Evolutionary conservation across 78 protist genomes (phyloP), one percentile per base, ranked within the genome.

Genomic region (Creolimax fragrantissima): DNA sequence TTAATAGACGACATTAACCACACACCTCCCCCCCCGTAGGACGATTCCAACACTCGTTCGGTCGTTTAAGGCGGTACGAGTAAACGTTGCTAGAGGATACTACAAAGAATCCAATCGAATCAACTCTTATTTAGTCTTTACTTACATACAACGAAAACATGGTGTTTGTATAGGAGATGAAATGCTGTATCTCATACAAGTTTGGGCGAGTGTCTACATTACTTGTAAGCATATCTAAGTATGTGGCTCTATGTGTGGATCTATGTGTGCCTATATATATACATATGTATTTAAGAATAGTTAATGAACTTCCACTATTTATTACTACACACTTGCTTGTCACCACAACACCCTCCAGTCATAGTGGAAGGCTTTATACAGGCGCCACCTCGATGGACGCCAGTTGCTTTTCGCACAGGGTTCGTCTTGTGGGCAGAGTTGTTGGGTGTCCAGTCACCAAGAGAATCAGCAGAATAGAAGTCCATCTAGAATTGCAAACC

Each of bases 361-460:
- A 58, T 58, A 58, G 39, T 58, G 11, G 11, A 11, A 17, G 74
- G 74, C 39, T 17, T 32, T 11, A 58, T 58, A n/a, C n/a, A n/a
- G n/a, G n/a, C n/a, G n/a, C n/a, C n/a, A n/a, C n/a, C n/a, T n/a
- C n/a, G n/a, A n/a, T n/a, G n/a, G n/a, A n/a, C n/a, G n/a, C n/a
- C n/a, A n/a, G n/a, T n/a, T n/a, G n/a, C n/a, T n/a, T 35, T 42
- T 5, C 90, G 90, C 3, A 11, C 66, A 36, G 67, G 45, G 42
- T 39, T 47, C 43, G 90, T 47, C 11, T 43, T 39, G 90, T 89
- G 39, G 24, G 92, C 85, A 36, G 86, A 43, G 35, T 92, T 3
- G 90, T 92, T 92, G 5, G 90, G 90, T 32, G 93, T 92, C 93
- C 93, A 92, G 41, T 88, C 58, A 3, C 93, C 93, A 24, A 92